Percentiles rank a stretch among this genome's conserved stretches.
phyloP scores from a whole-genome alignment of 2,329 filamentous ascomycete species.

The Cladosporium sp. region DNA sequence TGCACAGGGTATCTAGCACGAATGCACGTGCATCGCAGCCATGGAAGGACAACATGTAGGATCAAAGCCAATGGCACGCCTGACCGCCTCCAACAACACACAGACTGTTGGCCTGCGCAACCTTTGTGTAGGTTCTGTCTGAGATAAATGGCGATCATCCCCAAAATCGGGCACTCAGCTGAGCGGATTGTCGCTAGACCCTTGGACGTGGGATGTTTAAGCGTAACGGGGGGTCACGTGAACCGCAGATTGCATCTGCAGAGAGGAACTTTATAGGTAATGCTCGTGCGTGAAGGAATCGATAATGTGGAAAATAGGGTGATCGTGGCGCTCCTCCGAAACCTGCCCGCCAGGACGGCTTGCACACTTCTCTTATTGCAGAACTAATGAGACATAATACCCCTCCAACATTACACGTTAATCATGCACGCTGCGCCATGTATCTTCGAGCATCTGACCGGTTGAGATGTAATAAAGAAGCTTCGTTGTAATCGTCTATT shows the following conservation, averaged over 20 bases:
- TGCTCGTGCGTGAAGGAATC: not conserved
- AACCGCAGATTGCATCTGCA: not conserved
- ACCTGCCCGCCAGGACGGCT: not conserved
- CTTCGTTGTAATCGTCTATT: not conserved
- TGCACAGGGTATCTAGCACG: not conserved
- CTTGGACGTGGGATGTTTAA: not conserved
- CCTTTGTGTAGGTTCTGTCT: not conserved
- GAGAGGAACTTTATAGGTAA: not conserved
- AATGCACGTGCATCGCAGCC: conserved; percentile 4
- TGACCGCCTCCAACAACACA: conserved; percentile 1
- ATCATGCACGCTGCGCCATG: not conserved
- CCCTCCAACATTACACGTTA: not conserved
- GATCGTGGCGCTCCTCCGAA: not conserved
- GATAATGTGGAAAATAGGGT: not conserved
- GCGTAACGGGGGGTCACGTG: no score
- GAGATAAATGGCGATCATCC: not conserved
- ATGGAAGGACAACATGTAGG: conserved; percentile 3
- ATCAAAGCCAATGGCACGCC: conserved; percentile 3
- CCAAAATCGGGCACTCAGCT: not conserved
- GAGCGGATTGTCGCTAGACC: not conserved
- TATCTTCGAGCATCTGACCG: not conserved
- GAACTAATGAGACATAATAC: not conserved
- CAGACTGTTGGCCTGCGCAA: not conserved
- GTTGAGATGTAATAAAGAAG: not conserved
- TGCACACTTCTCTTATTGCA: not conserved